Percentiles rank a stretch among this genome's conserved stretches.
Conservation (phyloP, 169 alveolate species). For the Perkinsus chesapeaki region DNA sequence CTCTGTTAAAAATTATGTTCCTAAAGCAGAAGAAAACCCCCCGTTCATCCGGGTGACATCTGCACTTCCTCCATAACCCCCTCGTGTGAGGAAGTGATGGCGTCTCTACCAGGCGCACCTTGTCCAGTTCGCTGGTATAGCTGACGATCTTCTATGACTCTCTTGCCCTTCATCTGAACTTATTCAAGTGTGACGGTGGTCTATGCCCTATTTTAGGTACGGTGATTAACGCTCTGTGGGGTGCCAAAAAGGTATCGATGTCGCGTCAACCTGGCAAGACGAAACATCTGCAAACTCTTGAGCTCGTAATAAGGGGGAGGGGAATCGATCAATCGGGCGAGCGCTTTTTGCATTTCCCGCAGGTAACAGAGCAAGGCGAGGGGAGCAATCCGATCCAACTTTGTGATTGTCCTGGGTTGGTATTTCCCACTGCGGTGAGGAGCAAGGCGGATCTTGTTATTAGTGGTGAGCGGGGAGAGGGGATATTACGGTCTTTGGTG, state of each 20-base stretch:
- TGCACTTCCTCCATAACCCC: no score
- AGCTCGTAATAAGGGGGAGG: background rate
- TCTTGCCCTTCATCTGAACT: no score
- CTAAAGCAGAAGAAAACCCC: no score
- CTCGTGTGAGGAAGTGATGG: no score
- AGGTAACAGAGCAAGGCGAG: background rate
- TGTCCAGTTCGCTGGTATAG: no score
- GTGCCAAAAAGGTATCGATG: constrained; percentile 82
- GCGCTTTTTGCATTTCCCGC: background rate
- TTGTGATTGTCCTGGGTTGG: background rate
- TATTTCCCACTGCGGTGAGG: background rate
- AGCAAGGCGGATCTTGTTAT: background rate
- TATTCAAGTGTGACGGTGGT: no score
- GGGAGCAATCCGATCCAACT: background rate
- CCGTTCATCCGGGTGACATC: no score
- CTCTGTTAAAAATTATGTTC: no score
- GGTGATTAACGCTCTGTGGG: constrained; percentile 87
- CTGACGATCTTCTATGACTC: no score
- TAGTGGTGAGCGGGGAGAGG: background rate
- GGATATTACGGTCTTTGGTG: background rate
- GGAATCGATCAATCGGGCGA: background rate
- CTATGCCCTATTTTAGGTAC: no score
- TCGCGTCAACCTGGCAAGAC: constrained; percentile 96
- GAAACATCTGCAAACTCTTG: constrained; percentile 84
- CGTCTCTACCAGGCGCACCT: no score